Percentiles rank a stretch among this genome's conserved stretches.
Evolutionary conservation across 305 asterid genomes (phyloP).

Genomic region (Fraxinus baroniana): DNA sequence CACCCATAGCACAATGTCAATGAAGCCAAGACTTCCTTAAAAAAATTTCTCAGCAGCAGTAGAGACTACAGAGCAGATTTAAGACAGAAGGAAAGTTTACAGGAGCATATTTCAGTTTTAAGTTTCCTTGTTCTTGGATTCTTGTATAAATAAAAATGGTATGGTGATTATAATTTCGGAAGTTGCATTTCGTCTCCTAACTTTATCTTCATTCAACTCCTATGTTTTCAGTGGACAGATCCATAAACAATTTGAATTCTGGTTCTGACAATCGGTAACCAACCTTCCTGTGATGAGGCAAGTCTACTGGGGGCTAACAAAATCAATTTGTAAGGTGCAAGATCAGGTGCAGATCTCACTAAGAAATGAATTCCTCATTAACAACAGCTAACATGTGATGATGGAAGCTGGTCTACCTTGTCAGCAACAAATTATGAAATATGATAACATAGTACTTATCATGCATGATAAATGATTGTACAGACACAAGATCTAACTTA

Average conservation of each 20-base stretch:
- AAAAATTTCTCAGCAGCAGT: constrained; percentile 6
- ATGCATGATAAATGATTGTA: constrained; percentile 10
- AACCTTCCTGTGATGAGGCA: constrained; percentile 18
- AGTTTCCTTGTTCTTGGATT: background rate
- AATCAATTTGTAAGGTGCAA: constrained; percentile 11
- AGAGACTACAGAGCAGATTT: background rate
- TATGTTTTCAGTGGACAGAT: constrained; percentile 3
- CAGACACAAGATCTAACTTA: constrained; percentile 11
- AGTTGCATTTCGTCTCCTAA: constrained; percentile 4
- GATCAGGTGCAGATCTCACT: constrained; percentile 3
- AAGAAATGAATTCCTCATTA: constrained; percentile 5
- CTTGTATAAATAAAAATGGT: background rate
- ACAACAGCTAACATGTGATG: constrained; percentile 15
- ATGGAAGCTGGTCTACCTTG: background rate
- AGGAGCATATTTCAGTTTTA: background rate
- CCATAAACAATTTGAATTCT: constrained; percentile 14
- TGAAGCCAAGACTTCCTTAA: constrained; percentile 11
- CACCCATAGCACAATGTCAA: background rate
- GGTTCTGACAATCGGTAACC: constrained; percentile 3
- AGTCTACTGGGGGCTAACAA: constrained; percentile 13
- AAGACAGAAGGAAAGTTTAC: background rate
- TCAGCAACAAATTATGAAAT: constrained; percentile 2
- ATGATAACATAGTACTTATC: background rate
- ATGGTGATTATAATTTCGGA: background rate
- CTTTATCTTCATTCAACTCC: background rate